Evolutionary conservation across 2,329 filamentous ascomycete species (phyloP).

Genomic region (Xylaria polymorpha): DNA sequence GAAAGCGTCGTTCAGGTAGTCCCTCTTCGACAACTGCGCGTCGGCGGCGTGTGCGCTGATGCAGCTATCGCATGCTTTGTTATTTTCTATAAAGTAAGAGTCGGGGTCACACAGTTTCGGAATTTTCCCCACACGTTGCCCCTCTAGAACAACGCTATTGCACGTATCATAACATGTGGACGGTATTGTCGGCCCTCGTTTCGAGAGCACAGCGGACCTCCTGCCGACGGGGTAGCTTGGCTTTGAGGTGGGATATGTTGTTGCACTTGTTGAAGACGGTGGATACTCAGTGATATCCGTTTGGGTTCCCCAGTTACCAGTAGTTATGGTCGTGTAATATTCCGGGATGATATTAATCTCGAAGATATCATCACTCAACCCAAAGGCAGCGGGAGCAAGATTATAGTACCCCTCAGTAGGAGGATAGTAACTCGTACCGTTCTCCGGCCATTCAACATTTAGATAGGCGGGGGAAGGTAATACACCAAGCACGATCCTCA

Average conservation of each 20-base stretch:
- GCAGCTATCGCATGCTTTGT: constrained; percentile 58
- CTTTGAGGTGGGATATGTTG: constrained; percentile 5
- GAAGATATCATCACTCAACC: constrained; percentile 72
- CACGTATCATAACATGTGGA: constrained; percentile 65
- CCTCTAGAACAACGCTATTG: constrained; percentile 61
- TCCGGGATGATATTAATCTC: constrained; percentile 55
- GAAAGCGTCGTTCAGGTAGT: constrained; percentile 55
- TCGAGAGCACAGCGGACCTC: constrained; percentile 44
- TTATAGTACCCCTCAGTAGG: constrained; percentile 70
- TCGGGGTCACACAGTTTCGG: constrained; percentile 56
- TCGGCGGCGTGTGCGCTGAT: constrained; percentile 47
- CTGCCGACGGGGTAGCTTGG: constrained; percentile 3
- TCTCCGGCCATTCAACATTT: constrained; percentile 56
- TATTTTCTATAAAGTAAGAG: constrained; percentile 57
- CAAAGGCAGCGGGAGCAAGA: constrained; percentile 71
- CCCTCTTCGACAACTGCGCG: constrained; percentile 46
- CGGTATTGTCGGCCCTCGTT: constrained; percentile 58
- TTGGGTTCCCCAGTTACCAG: constrained; percentile 68
- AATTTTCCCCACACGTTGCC: constrained; percentile 60
- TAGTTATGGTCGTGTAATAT: constrained; percentile 57
- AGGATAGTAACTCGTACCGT: constrained; percentile 63
- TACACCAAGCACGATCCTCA: constrained; percentile 56
- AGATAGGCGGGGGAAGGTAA: constrained; percentile 54
- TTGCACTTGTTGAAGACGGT: constrained; percentile 39
- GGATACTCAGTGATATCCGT: constrained; percentile 58